Conservation (phyloP, 1,139 yeast genomes). For the Suhomyces bribrorum region DNA sequence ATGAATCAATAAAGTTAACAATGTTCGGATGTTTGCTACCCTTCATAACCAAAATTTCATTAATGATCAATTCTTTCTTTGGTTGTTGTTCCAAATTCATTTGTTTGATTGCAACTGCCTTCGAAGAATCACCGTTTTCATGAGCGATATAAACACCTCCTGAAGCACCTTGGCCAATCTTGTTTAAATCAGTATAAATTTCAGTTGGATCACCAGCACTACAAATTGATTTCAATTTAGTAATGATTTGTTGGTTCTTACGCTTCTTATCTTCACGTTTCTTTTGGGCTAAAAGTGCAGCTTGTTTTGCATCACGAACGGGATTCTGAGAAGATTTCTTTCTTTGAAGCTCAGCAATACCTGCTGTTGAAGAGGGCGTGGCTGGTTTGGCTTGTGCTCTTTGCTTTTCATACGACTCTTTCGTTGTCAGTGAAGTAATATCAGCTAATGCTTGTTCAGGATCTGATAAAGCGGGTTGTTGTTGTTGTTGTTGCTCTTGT, state of each 20-base stretch:
- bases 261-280: slow-evolving; percentile 75
- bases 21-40: slow-evolving; percentile 88
- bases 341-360: slow-evolving; percentile 10
- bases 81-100: slow-evolving; percentile 94
- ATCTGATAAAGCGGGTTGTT: slow-evolving; percentile 12
- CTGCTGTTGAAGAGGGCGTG: slow-evolving; percentile 6
- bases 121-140: slow-evolving; percentile 53
- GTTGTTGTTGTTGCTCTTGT: slow-evolving; percentile 5
- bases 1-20: slow-evolving; percentile 89
- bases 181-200: slow-evolving; percentile 65
- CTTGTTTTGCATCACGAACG: slow-evolving; percentile 56
- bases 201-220: slow-evolving; percentile 85
- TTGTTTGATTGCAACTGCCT: slow-evolving; percentile 89
- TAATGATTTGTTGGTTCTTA: slow-evolving; percentile 67
- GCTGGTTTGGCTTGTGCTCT: slow-evolving; percentile 15
- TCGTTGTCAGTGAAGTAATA: slow-evolving; percentile 14
- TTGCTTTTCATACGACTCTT: slow-evolving; percentile 17
- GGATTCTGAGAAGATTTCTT: slow-evolving; percentile 34
- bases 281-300: slow-evolving; percentile 59
- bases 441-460: slow-evolving; percentile 20
- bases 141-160: slow-evolving; percentile 97
- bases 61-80: slow-evolving; percentile 86
- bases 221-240: slow-evolving; percentile 74
- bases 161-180: slow-evolving; percentile 97
- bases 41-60: slow-evolving; percentile 92